Base-by-base conservation (phyloP, 371 early-diverging fungal species). In the Lichtheimia hyalospora region DNA sequence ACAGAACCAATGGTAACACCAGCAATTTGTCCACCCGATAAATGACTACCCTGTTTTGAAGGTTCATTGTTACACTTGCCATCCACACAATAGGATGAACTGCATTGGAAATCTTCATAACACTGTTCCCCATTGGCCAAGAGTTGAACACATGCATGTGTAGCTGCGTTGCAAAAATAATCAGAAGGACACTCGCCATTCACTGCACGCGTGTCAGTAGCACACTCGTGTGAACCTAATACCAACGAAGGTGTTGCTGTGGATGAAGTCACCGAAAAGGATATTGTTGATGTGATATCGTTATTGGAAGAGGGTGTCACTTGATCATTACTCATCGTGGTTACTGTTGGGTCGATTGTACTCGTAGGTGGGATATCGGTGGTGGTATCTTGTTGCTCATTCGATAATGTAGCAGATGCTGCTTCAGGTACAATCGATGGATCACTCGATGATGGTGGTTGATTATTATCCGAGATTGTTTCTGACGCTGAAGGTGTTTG, bases 51-150 rank as follows among this genome's bases (percentile, higher is more conserved):
- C 16, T n/a, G 34, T 13, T 3, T 44, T 8, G 13, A 18, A 13
- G 43, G 57, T 3, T 23, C 18, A 24, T 49, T 58, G 3, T 41
- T 23, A 27, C 61, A 66, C 7, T 41, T 43, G 48, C 18, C 44
- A 21, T 58, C 34, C 66, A 18, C 71, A 34, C 73, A 72, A 48
- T 66, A 69, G 1, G 60, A 25, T 3, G 73, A 72, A 6, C 49
- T 54, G 24, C 73, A 72, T 28, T 72, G 69, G 48, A 72, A 72
- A 43, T 66, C 66, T 59, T 72, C 73, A 21, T 56, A 63, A 46
- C 73, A 72, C 8, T 51, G 46, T 0, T 42, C 58, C 3, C 63
- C 66, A 16, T 58, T 34, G 27, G 20, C 18, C 8, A 61, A 24
- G 6, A 72, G 42, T 13, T 52, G 23, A 6, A 63, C 61, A 25